Base-by-base conservation (phyloP, 768 basidiomycete genomes). In the Rhodocollybia butyracea region DNA sequence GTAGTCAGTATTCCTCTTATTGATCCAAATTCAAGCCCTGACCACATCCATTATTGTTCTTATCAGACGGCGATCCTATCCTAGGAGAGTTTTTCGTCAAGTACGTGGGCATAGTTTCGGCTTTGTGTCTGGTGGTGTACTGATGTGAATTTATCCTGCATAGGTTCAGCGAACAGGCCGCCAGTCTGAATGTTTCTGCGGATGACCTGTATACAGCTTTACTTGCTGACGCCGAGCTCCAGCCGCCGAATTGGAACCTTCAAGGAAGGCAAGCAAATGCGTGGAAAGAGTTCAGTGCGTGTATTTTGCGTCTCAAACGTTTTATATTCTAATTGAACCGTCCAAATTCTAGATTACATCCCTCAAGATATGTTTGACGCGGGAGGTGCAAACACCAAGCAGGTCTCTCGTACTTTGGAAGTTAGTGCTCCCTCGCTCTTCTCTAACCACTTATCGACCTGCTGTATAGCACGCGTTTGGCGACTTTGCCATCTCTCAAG, bases 61-160 rank as follows among this genome's bases (percentile, higher is more conserved):
- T 46, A 10, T 55, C n/a, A 86, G 84, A 86, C 58, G 85, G 74
- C 1, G 84, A 86, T 61, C 83, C 83, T 0, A 84, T 86, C 38
- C 66, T 86, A 5, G 79, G 76, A n/a, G 85, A 86, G 64, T 85
- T 85, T 69, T 80, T 82, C 58, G 82, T 84, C 34, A 85, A 85
- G 82, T 84, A 59, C n/a, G n/a, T n/a, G n/a, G n/a, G n/a, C n/a
- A n/a, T n/a, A 38, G 17, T 71, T 63, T 10, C 43, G 2, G 27
- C 19, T 7, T 41, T 8, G 2, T 17, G 3, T 36, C 30, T 38
- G 47, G 10, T 39, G 11, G 11, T 29, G 1, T 5, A 2, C 21
- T 15, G 15, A 29, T 27, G 6, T 7, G 24, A 19, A 19, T 13
- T 39, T 39, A 3, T 27, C 26, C 29, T 39, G 5, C 5, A 7